phyloP scores from a whole-genome alignment of 2,329 filamentous ascomycete genomes.

The Sclerotinia nivalis region DNA sequence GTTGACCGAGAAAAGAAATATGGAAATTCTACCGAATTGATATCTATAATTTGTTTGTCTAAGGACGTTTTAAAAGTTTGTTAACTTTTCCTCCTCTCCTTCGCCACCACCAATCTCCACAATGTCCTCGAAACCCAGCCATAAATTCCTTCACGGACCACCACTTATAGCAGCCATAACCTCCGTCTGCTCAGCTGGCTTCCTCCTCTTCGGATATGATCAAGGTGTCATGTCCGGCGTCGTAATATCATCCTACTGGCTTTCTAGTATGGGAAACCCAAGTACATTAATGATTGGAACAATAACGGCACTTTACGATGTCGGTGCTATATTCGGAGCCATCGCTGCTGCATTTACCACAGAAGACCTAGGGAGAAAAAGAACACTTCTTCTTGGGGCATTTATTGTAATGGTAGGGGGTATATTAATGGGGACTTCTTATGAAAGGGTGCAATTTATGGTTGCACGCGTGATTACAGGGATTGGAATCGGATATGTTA shows the following conservation, averaged over 20 bases:
- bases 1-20: neutral
- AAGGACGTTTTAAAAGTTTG: neutral
- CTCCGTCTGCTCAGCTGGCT: constrained; percentile 68
- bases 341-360: constrained; percentile 12
- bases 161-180: constrained; percentile 53
- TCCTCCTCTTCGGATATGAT: constrained; percentile 83
- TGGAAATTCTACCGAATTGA: neutral
- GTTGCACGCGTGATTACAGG: neutral
- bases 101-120: neutral
- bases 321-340: constrained; percentile 2
- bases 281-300: constrained; percentile 6
- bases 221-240: constrained; percentile 79
- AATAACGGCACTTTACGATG: neutral
- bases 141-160: neutral
- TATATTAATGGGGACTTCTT: neutral
- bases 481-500: neutral
- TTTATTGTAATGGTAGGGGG: neutral
- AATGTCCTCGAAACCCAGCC: neutral
- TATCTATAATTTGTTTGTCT: neutral
- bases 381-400: neutral
- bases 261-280: constrained; percentile 11
- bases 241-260: constrained; percentile 42
- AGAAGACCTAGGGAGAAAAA: neutral
- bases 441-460: neutral
- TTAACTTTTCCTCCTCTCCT: no score